Percentiles rank a stretch among this genome's conserved stretches.
Conservation (phyloP, 352 stramenopile genomes). For the Phytophthora ohioensis region DNA sequence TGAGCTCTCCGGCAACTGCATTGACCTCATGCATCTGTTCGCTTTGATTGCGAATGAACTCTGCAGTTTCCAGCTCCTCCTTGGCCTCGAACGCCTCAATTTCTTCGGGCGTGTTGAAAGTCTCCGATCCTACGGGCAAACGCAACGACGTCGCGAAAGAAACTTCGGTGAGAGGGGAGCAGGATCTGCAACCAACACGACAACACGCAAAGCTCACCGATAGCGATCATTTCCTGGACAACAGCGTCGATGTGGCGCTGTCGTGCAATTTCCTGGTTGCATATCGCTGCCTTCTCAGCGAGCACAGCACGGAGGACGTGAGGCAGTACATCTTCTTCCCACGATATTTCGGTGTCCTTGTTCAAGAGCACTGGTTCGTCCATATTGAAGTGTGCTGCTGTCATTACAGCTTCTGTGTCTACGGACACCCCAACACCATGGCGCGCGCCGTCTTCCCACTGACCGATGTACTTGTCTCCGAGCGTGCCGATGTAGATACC, state of each 20-base stretch:
- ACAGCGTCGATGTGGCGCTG: slow-evolving; percentile 42
- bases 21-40: slow-evolving; percentile 38
- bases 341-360: not conserved
- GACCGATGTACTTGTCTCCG: slow-evolving; percentile 51
- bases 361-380: slow-evolving; percentile 24
- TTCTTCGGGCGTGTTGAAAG: slow-evolving; percentile 35
- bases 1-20: slow-evolving; percentile 37
- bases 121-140: slow-evolving; percentile 30
- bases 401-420: slow-evolving; percentile 39
- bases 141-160: slow-evolving; percentile 19
- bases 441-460: slow-evolving; percentile 50
- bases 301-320: slow-evolving; percentile 50
- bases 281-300: slow-evolving; percentile 44
- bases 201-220: slow-evolving; percentile 36
- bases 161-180: slow-evolving; percentile 11
- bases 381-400: slow-evolving; percentile 36
- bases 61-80: slow-evolving; percentile 36
- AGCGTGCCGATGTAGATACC: slow-evolving; percentile 57
- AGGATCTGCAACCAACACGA: slow-evolving; percentile 22
- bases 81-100: slow-evolving; percentile 43
- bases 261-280: slow-evolving; percentile 50
- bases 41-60: slow-evolving; percentile 43
- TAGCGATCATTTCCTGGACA: slow-evolving; percentile 37
- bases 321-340: slow-evolving; percentile 28
- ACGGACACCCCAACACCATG: slow-evolving; percentile 53